Evolutionary conservation across 2,329 filamentous ascomycete species (phyloP).

Genomic region (Fusarium burgessii): DNA sequence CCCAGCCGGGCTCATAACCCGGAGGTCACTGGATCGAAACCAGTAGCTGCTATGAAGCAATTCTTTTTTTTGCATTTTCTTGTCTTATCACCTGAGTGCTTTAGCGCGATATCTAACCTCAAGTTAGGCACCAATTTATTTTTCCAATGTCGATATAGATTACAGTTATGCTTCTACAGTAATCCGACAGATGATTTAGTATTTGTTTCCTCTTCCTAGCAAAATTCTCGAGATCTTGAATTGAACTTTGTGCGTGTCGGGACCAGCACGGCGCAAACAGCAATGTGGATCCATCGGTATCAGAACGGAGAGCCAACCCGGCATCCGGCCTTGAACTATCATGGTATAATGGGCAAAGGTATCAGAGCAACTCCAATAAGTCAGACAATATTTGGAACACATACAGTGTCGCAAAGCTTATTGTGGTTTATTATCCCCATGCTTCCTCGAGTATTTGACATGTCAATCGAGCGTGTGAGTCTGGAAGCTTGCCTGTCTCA

Average conservation of each 20-base stretch:
- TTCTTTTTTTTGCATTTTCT: not conserved
- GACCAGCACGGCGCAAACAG: not conserved
- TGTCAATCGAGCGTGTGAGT: too few species aligned
- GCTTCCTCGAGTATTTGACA: too few species aligned
- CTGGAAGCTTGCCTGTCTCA: too few species aligned
- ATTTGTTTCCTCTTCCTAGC: too few species aligned
- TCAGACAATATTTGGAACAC: too few species aligned
- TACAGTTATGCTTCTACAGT: rapidly evolving
- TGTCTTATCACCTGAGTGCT: too few species aligned
- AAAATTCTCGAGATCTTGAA: not conserved
- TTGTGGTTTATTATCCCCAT: too few species aligned
- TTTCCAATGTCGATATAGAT: rapidly evolving
- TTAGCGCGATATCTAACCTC: too few species aligned
- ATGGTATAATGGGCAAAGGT: too few species aligned
- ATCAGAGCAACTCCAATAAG: not conserved
- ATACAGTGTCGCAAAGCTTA: too few species aligned
- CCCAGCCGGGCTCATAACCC: slow-evolving; percentile 30
- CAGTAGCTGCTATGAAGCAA: slow-evolving; percentile 26
- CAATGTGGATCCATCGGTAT: slow-evolving; percentile 2
- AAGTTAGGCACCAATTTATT: not conserved
- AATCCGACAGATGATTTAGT: not conserved
- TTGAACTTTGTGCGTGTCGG: slow-evolving; percentile 8
- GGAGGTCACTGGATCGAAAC: slow-evolving; percentile 32
- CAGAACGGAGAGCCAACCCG: not conserved
- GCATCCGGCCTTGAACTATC: not conserved